Evolutionary conservation across 73 alveolate species (phyloP), one percentile per base, ranked within the genome.

Genomic region (Loxodes magnus): DNA sequence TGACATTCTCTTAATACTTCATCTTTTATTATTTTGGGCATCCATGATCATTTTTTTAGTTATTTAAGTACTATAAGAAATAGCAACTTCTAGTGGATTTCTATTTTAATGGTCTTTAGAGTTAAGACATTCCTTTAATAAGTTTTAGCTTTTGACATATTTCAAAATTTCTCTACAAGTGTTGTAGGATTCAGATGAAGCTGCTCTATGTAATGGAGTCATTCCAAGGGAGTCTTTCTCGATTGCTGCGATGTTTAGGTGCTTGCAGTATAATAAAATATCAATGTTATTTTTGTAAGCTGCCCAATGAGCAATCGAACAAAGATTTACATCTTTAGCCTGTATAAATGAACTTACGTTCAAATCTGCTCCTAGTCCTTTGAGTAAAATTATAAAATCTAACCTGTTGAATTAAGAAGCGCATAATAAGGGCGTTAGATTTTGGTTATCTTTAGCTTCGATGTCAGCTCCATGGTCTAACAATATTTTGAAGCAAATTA

Each of bases 131-230:
- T n/a, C n/a, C n/a, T n/a, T n/a, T n/a, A n/a, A n/a, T n/a, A n/a
- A n/a, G n/a, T n/a, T n/a, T n/a, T n/a, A n/a, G n/a, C n/a, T n/a
- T n/a, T n/a, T n/a, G n/a, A n/a, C n/a, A n/a, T n/a, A n/a, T n/a
- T n/a, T n/a, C n/a, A n/a, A n/a, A n/a, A n/a, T n/a, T n/a, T n/a
- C n/a, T n/a, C n/a, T n/a, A n/a, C n/a, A 10, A 10, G 53, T 23
- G 15, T 46, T 41, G n/a, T 25, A 5, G 7, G 52, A 7, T 2
- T 46, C 27, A 1, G 19, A 10, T 19, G 7, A 5, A 46, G 53
- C 50, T 25, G 59, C 59, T 25, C 15, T 46, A 46, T 46, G 59
- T 2, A 46, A 2, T 21, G 59, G 39, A 0, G 59, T 46, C 15
- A 21, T 7, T 2, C 59, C 59, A 12, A 22, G 39, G n/a, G 1